Percentiles rank a stretch among this genome's conserved stretches.
phyloP scores from a whole-genome alignment of 1,284 basidiomycete species.

The Pseudozyma sp. region DNA sequence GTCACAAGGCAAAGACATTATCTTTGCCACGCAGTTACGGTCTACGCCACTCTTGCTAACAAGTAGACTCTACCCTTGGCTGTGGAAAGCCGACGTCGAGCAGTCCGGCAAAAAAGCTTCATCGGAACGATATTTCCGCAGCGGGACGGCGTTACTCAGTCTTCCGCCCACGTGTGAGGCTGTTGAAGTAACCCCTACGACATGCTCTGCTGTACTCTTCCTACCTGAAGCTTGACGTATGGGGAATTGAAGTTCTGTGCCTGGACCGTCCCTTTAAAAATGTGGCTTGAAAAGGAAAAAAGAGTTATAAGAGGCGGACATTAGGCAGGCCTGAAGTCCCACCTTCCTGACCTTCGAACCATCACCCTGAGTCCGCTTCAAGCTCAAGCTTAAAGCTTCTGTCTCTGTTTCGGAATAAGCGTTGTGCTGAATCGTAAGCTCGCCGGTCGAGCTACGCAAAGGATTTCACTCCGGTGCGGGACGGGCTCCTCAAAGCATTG shows the following conservation, averaged over 20 bases:
- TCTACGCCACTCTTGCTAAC: conserved; percentile 2
- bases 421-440: conserved; percentile 1
- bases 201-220: no score
- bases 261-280: background rate
- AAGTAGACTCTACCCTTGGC: conserved; percentile 10
- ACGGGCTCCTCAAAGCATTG: conserved; percentile 6
- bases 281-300: background rate
- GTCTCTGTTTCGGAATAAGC: background rate
- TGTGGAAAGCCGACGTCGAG: conserved; percentile 1
- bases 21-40: conserved; percentile 2
- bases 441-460: conserved; percentile 24
- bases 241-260: background rate
- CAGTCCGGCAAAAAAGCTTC: background rate
- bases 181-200: conserved; percentile 26
- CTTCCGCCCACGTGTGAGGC: conserved; percentile 11
- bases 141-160: background rate
- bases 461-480: background rate
- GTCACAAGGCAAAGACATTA: background rate
- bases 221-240: background rate
- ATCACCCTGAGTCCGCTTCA: background rate
- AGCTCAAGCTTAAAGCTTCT: background rate
- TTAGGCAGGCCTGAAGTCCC: background rate
- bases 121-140: background rate
- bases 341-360: background rate
- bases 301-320: conserved; percentile 7